Evolutionary conservation across 768 basidiomycete species (phyloP).

Genomic region (Leccinellum albellum): DNA sequence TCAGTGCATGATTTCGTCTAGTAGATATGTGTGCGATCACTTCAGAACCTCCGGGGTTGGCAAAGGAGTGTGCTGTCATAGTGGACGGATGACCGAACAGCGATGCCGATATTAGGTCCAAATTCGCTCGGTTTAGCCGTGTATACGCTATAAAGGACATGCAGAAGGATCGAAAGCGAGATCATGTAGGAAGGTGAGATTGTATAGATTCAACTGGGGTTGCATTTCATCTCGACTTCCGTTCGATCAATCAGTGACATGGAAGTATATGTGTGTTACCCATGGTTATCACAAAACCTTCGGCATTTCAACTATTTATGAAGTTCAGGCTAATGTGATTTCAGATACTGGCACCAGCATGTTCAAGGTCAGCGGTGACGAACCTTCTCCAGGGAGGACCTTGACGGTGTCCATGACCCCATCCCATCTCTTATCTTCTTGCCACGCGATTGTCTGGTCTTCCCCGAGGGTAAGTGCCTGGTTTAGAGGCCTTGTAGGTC

Average conservation of each 20-base stretch:
- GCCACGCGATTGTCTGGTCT: constrained; percentile 54
- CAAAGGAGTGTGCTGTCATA: no score
- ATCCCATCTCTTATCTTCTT: constrained; percentile 52
- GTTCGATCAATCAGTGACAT: neutral
- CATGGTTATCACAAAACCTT: constrained; percentile 1
- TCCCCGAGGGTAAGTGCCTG: constrained; percentile 48
- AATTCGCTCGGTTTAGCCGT: constrained; percentile 52
- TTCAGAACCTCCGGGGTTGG: no score
- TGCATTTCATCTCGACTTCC: no score
- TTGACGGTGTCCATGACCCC: constrained; percentile 39
- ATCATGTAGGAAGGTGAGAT: no score
- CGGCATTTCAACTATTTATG: neutral
- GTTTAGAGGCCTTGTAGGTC: constrained; percentile 31
- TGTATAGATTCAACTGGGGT: no score
- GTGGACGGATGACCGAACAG: no score
- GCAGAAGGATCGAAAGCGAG: constrained; percentile 23
- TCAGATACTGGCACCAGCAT: neutral
- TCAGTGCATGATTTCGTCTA: constrained; percentile 53
- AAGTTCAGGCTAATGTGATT: neutral
- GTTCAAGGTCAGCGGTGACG: neutral
- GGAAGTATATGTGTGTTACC: constrained; percentile 6
- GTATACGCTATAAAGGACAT: constrained; percentile 53
- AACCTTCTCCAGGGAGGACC: constrained; percentile 27
- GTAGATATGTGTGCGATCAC: constrained; percentile 31
- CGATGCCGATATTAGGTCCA: no score